Evolutionary conservation across 192 early-diverging fungal genomes (phyloP), one percentile per base, ranked within the genome.

Genomic region (Oehlia diaphana): DNA sequence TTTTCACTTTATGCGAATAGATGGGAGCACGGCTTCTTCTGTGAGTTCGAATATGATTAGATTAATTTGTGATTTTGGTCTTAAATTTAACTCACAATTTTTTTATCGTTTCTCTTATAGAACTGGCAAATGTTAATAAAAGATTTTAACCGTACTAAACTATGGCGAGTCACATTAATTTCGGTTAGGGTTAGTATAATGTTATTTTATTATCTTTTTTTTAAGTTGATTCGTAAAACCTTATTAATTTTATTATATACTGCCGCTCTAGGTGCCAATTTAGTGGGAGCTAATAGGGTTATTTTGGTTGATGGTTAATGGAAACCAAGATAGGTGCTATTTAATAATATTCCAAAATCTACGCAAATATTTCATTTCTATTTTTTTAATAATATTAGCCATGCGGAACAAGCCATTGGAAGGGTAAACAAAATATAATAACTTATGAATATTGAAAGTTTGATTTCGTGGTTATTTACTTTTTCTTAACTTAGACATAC

Each of bases 341-440:
- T 37, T 69, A 64, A 50, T 39, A 39, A 42, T 31, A 19, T 35
- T 44, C 4, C 31, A 26, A 2, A 9, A 31, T 39, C 47, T 8
- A 53, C 13, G 31, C 7, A 31, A 23, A 53, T 58, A n/a, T 35
- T n/a, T 42, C 7, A 37, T 35, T 14, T 66, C 7, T 14, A 10
- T n/a, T 31, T 33, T n/a, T 26, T 10, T 31, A 31, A 31, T 42
- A 7, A 13, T 13, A 4, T n/a, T 50, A 81, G 81, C 31, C 86
- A 86, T 63, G 92, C 93, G 76, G 91, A 95, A 64, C 93, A 95
- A 83, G 91, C 92, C 3, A 87, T 95, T 42, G 93, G 91, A 0
- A 84, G 92, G 37, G 72, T 87, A n/a, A 82, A 13, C 21, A 49
- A 31, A 65, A 21, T n/a, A 31, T 42, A 9, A 23, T 8, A 10